Conservation (phyloP, 2,329 filamentous ascomycete genomes). For the Parascedosporium putredinis region DNA sequence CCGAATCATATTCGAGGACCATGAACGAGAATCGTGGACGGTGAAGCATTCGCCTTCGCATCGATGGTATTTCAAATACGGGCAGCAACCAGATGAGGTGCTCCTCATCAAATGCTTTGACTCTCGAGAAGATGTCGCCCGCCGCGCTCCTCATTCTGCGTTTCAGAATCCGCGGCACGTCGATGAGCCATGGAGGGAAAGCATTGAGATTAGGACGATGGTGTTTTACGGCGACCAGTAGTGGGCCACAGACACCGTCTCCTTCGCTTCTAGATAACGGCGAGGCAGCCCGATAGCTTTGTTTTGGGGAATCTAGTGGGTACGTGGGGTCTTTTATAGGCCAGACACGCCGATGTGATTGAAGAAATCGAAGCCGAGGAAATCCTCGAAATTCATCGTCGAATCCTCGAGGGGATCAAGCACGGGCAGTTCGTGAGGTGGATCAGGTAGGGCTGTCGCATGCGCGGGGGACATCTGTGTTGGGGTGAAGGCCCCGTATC, state of each 20-base stretch:
- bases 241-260: too few relatives aligned
- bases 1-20: constrained; percentile 37
- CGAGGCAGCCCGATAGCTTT: too few relatives aligned
- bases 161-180: constrained; percentile 39
- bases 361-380: background rate
- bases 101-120: constrained; percentile 54
- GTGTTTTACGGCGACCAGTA: constrained; percentile 43
- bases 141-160: constrained; percentile 44
- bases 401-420: background rate
- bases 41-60: constrained; percentile 31
- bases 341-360: background rate
- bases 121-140: constrained; percentile 13
- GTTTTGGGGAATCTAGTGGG: too few relatives aligned
- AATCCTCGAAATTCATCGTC: background rate
- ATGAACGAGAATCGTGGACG: constrained; percentile 36
- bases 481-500: too few relatives aligned
- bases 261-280: too few relatives aligned
- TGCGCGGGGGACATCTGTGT: too few relatives aligned
- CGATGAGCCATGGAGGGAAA: constrained; percentile 47
- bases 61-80: constrained; percentile 42
- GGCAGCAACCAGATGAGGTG: constrained; percentile 41
- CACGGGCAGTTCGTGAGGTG: too few relatives aligned
- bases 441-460: too few relatives aligned
- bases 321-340: background rate
- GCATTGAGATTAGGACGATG: constrained; percentile 54